These are phyloP conservation scores for Acer yangbiense DNA, from an alignment of 345 rosid genomes.

Conservation along the genomic window DNA sequence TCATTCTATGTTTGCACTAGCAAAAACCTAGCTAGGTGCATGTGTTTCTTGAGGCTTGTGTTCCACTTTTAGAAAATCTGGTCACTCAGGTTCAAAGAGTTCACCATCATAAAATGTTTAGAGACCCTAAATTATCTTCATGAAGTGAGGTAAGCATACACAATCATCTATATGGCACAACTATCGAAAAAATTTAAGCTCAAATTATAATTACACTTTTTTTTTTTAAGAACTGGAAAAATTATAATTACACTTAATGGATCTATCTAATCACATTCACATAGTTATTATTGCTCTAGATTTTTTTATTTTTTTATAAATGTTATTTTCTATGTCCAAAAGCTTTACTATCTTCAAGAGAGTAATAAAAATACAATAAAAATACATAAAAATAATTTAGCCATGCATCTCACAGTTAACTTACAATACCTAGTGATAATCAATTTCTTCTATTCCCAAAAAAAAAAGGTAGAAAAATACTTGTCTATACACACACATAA, in stretches of 20 bases:
- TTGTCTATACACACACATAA: background rate
- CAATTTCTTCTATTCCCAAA: slow-evolving; percentile 4
- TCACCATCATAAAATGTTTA: background rate
- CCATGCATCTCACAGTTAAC: background rate
- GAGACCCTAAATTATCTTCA: background rate
- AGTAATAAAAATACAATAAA: background rate
- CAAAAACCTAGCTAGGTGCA: background rate
- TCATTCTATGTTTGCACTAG: background rate
- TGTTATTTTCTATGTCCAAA: background rate
- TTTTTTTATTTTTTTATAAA: background rate
- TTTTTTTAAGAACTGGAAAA: background rate
- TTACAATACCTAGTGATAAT: background rate
- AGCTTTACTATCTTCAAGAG: slow-evolving; percentile 2
- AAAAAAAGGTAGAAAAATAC: slow-evolving; percentile 2
- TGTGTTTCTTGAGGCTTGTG: background rate
- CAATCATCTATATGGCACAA: background rate
- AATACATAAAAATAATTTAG: background rate
- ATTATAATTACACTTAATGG: background rate
- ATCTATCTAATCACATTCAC: background rate
- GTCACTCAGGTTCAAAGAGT: background rate
- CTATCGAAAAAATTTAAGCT: background rate
- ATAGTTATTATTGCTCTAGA: background rate
- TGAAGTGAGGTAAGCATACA: background rate
- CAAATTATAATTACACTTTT: background rate
- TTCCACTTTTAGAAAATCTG: background rate